Evolutionary conservation across 495 filamentous ascomycete genomes (phyloP).

Genomic region (Bombardia bombarda): DNA sequence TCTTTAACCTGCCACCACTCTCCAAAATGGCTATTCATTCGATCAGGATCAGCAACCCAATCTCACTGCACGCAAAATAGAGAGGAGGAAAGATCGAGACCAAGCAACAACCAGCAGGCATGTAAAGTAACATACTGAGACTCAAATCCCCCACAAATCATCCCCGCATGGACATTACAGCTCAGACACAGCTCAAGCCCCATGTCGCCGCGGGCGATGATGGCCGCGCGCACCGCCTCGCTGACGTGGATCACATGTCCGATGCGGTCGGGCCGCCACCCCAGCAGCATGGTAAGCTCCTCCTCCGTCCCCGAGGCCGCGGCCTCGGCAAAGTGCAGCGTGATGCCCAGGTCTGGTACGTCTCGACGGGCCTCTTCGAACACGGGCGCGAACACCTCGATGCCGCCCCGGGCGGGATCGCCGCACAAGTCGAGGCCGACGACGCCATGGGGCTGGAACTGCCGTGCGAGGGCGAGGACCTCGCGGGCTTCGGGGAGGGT

Average conservation of each 20-base stretch:
- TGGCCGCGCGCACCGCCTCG: constrained; percentile 45
- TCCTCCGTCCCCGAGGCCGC: constrained; percentile 37
- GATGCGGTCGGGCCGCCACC: constrained; percentile 59
- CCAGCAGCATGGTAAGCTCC: constrained; percentile 57
- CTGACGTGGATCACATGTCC: constrained; percentile 75
- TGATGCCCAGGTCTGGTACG: constrained; percentile 47
- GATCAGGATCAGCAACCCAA: not conserved
- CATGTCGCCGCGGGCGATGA: constrained; percentile 40
- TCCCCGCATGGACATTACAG: constrained; percentile 71
- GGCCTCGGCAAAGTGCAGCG: constrained; percentile 74
- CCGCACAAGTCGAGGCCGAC: constrained; percentile 80
- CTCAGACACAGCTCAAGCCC: constrained; percentile 72
- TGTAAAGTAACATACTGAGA: constrained; percentile 44
- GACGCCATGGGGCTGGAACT: constrained; percentile 47
- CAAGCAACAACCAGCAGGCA: too few relatives aligned
- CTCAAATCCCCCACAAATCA: constrained; percentile 63
- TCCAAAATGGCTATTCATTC: constrained; percentile 17
- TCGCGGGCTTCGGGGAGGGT: constrained; percentile 46
- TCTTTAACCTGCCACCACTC: constrained; percentile 31
- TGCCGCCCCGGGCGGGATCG: constrained; percentile 56
- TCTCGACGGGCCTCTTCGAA: constrained; percentile 46
- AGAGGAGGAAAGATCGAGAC: too few relatives aligned
- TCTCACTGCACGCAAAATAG: too few relatives aligned
- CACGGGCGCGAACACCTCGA: constrained; percentile 46
- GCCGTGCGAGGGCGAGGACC: constrained; percentile 54